Base-by-base conservation (phyloP, 257 asterid species). In the Cinchona pubescens region DNA sequence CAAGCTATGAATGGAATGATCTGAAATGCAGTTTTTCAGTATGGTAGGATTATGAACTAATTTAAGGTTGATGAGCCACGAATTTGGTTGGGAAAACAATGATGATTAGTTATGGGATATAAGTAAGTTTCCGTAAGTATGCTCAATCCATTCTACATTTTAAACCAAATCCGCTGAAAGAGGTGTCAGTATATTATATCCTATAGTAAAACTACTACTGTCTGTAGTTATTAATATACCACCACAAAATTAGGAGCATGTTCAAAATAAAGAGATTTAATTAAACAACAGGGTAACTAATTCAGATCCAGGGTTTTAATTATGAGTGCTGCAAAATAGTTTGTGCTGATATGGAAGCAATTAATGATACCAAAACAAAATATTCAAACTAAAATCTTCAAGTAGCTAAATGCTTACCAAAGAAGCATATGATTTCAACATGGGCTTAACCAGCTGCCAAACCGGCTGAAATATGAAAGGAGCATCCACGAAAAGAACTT, bases 391-490 rank as follows among this genome's bases (percentile, higher is more conserved):
- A 45, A 12, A 21, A 38, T 32, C 9, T 14, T 2, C 18, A 4
- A 25, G 51, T 58, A 77, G 56, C 43, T 53, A 76, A 72, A 55
- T 72, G 62, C 92, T 86, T 75, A 94, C 99, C 90, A 94, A 82
- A 40, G 97, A 90, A 59, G 99, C 90, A 74, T 94, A 94, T 3
- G 97, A 91, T 85, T 87, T 89, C 5, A 89, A 55, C 81, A 90
- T 67, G 59, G 99, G 97, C 88, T 94, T 92, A 68, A 82, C 78
- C 11, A 94, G 85, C 90, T 82, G 90, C 99, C 99, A 94, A 72
- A 94, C 35, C 30, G 99, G 97, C 82, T 92, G 84, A 88, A 94
- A 94, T 72, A 94, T 72, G 73, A 92, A 94, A 12, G 99, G 99
- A 53, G 97, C 95, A 23, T 94, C 99, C 55, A 94, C 93, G 23